Percentiles rank a stretch among this genome's conserved stretches.
phyloP scores from a whole-genome alignment of 495 filamentous ascomycete genomes.

The Aspergillus cavernicola region DNA sequence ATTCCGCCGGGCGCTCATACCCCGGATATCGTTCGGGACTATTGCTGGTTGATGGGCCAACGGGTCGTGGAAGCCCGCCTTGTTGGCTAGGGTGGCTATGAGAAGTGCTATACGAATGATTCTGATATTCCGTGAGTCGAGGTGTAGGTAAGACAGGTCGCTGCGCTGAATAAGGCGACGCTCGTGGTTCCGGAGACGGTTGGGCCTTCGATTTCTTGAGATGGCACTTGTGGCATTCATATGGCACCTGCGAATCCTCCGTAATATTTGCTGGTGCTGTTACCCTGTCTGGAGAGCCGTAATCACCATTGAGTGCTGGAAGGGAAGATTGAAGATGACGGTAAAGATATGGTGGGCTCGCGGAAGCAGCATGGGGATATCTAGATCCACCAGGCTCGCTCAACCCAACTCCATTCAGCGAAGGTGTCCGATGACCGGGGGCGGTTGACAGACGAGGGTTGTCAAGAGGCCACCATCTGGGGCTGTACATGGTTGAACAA shows the following conservation, averaged over 20 bases:
- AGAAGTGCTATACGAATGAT: conserved; percentile 31
- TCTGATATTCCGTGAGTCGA: conserved; percentile 28
- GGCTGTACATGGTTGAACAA: conserved; percentile 39
- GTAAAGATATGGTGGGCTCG: conserved; percentile 27
- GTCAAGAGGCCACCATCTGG: conserved; percentile 41
- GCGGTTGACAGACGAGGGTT: conserved; percentile 17
- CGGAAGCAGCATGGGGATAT: conserved; percentile 17
- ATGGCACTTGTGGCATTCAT: conserved; percentile 54
- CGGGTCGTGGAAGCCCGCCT: conserved; percentile 30
- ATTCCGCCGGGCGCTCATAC: conserved; percentile 35
- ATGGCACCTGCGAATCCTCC: conserved; percentile 18
- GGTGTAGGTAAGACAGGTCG: conserved; percentile 34
- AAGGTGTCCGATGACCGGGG: conserved; percentile 23
- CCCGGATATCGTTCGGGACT: conserved; percentile 29
- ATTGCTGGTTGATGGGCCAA: conserved; percentile 26
- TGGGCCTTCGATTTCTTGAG: conserved; percentile 38
- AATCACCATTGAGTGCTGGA: conserved; percentile 32
- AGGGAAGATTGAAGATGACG: conserved; percentile 24
- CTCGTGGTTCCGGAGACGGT: conserved; percentile 34
- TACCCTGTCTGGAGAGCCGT: conserved; percentile 8
- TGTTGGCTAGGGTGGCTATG: conserved; percentile 31
- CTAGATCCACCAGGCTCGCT: too few relatives aligned
- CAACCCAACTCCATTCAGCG: conserved; percentile 32
- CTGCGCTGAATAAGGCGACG: conserved; percentile 32
- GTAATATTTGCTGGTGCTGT: conserved; percentile 7